Evolutionary conservation across 2,329 filamentous ascomycete species (phyloP).

Genomic region (Penicillium digitatum): DNA sequence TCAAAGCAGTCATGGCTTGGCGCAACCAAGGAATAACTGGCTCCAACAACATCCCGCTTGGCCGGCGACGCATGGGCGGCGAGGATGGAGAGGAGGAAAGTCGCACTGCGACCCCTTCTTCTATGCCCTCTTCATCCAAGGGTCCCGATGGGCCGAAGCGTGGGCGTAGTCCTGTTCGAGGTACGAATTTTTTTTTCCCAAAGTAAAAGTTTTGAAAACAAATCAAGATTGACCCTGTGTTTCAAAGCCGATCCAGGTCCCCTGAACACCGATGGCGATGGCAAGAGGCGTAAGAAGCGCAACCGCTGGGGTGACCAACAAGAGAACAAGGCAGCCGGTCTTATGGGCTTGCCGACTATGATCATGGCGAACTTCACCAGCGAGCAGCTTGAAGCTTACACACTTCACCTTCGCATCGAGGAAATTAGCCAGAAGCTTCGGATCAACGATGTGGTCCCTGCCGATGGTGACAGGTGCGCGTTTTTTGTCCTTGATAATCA

Average conservation of each 20-base stretch:
- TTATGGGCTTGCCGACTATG: constrained; percentile 95
- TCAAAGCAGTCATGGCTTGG: constrained; percentile 54
- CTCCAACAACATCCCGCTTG: constrained; percentile 95
- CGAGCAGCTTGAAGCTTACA: constrained; percentile 96
- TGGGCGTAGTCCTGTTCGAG: constrained; percentile 83
- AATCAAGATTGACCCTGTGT: constrained; percentile 17
- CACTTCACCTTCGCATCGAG: constrained; percentile 92
- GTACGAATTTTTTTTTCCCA: constrained; percentile 56
- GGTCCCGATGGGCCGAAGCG: constrained; percentile 61
- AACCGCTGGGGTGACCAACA: constrained; percentile 97
- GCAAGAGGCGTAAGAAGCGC: constrained; percentile 91
- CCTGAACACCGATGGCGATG: constrained; percentile 59
- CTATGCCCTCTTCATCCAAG: constrained; percentile 35
- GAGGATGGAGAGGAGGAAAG: constrained; percentile 53
- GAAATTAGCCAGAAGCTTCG: constrained; percentile 99
- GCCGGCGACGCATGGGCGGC: constrained; percentile 74
- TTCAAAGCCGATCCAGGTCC: constrained; percentile 41
- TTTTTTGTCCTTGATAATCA: neutral
- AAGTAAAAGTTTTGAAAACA: neutral
- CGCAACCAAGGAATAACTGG: constrained; percentile 81
- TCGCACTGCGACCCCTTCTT: constrained; percentile 44
- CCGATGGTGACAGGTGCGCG: constrained; percentile 82
- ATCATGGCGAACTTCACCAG: constrained; percentile 98
- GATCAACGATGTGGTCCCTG: constrained; percentile 97
- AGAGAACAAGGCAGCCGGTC: constrained; percentile 96